Conservation (phyloP, 75 land plant genomes). For the Cunninghamia lanceolata region DNA sequence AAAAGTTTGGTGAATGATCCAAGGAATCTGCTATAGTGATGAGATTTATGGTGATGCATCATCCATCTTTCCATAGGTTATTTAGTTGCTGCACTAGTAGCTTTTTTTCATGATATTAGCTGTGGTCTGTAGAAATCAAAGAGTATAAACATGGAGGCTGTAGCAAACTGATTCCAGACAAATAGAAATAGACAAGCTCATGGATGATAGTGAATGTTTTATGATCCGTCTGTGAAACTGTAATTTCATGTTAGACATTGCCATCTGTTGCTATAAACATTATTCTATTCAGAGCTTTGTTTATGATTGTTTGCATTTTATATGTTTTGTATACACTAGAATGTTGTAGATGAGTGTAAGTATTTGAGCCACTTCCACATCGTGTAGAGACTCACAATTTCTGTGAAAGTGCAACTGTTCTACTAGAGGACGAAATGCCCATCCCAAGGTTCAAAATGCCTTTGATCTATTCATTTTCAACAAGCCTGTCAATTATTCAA, state of each 20-base stretch:
- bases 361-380: neutral
- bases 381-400: neutral
- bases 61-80: neutral
- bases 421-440: neutral
- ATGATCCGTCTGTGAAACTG: neutral
- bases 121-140: neutral
- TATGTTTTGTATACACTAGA: neutral
- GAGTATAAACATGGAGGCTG: neutral
- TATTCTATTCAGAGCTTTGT: neutral
- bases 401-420: neutral
- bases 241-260: neutral
- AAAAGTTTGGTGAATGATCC: neutral
- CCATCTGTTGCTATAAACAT: neutral
- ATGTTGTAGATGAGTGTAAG: neutral
- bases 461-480: neutral
- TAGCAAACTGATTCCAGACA: neutral
- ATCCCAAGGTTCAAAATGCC: neutral
- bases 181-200: neutral
- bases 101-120: neutral
- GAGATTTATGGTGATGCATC: neutral
- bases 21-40: neutral
- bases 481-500: neutral
- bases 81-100: neutral
- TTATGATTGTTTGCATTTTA: neutral
- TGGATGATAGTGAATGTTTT: neutral